Evolutionary conservation across 2,329 filamentous ascomycete genomes (phyloP), one percentile per base, ranked within the genome.

Genomic region (Fusarium devonianum): DNA sequence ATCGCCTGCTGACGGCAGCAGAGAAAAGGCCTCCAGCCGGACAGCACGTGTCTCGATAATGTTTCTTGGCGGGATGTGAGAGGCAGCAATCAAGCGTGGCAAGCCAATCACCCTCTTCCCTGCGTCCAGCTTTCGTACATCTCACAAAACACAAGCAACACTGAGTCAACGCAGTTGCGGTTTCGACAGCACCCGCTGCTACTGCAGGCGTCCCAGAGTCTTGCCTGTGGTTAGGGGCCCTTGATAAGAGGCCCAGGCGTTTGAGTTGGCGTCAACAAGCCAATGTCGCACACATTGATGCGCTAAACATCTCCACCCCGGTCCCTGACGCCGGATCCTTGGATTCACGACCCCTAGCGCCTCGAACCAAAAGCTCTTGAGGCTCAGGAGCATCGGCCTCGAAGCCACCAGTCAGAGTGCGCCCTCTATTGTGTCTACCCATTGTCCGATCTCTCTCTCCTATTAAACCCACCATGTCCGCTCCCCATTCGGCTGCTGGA

Each of bases 381-480:
- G 63, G 63, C 63, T 65, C 63, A n/a, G n/a, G n/a, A n/a, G n/a
- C n/a, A n/a, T n/a, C n/a, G n/a, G n/a, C n/a, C n/a, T n/a, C n/a
- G 21, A 62, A 44, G 57, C 56, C 61, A 58, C 59, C 52, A 61
- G 49, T 63, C 42, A 64, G 45, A 48, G 33, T 25, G 30, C 45
- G 36, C 33, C 37, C 17, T 44, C 18, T 32, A n/a, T n/a, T 37
- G 19, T 29, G 25, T 33, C 33, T 34, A 44, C 62, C 55, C 51
- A 62, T 61, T 62, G 50, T 60, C 53, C 45, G 35, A 33, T 45
- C 49, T 60, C 63, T 64, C 63, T 59, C 63, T 64, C 63, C 61
- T 66, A 66, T 64, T 66, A 66, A 66, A 53, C 37, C 40, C 53
- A 51, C 45, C 38, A 41, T 34, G 37, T 49, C 60, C 63, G 46